Evolutionary conservation across 805 yeast species (phyloP).

Genomic region (Nakazawaea wyomingensis): DNA sequence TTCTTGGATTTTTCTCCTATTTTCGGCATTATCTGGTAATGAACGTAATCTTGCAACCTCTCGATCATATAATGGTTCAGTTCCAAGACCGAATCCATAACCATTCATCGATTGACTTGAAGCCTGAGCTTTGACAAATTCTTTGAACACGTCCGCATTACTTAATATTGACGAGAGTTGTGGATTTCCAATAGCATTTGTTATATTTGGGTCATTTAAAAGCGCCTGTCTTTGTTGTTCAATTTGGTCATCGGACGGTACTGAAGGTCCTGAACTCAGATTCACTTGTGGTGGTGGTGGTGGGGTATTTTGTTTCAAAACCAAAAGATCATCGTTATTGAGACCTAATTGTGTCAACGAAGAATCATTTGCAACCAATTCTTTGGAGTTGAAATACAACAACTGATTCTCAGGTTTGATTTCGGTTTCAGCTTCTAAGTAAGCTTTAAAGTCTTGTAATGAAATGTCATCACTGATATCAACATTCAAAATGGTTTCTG

Average conservation of each 20-base stretch:
- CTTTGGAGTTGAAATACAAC: conserved; percentile 42
- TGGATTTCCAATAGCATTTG: conserved; percentile 18
- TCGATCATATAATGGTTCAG: conserved; percentile 6
- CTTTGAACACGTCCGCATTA: conserved; percentile 23
- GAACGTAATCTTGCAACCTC: conserved; percentile 11
- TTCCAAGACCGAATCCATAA: conserved; percentile 2
- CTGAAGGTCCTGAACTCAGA: conserved; percentile 15
- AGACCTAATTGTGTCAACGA: conserved; percentile 44
- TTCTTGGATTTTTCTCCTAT: conserved; percentile 61
- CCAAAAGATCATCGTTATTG: conserved; percentile 54
- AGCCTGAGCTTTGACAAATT: conserved; percentile 19
- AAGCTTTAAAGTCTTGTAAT: conserved; percentile 65
- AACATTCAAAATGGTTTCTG: conserved; percentile 45
- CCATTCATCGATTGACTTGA: not conserved
- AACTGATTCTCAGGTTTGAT: conserved; percentile 42
- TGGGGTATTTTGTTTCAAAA: conserved; percentile 28
- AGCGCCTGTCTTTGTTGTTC: conserved; percentile 48
- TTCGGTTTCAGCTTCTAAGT: conserved; percentile 64
- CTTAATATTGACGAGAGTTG: conserved; percentile 15
- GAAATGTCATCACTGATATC: conserved; percentile 66
- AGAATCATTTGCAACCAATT: conserved; percentile 28
- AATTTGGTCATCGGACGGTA: conserved; percentile 26
- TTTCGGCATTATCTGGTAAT: conserved; percentile 64
- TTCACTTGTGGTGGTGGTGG: too few species aligned
- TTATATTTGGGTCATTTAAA: conserved; percentile 33